Base-by-base conservation (phyloP, 352 stramenopile genomes). In the Phytophthora vignae region DNA sequence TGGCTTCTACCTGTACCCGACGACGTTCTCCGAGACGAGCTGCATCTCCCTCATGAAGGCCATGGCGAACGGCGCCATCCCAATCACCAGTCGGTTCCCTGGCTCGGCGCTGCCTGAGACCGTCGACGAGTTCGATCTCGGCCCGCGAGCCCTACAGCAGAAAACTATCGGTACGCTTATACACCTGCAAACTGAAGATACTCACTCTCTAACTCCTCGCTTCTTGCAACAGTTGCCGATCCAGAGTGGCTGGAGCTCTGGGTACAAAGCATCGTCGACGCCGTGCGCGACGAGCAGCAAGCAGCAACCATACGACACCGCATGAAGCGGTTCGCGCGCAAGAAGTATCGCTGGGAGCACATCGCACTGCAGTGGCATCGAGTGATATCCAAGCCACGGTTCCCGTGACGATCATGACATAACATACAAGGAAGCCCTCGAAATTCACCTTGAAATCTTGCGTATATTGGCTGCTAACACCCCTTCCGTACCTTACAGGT, bases 31-130 rank as follows among this genome's bases (percentile, higher is more conserved):
- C 14, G 94, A 98, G 71, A 98, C 94, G 33, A 97, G 94, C 38
- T 98, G 93, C 55, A 90, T 98, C 21, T 94, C 95, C 5, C 75
- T 98, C 44, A 98, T 98, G 86, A 98, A 98, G 67, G 92, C 91
- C 4, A 97, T 98, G 90, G 83, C 83, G 3, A 87, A 89, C 50
- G 95, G 94, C 15, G 89, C 90, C 2, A 90, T 98, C 55, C 94
- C 95, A 19, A 92, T 98, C 67, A 98, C 94, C 25, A 96, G 79
- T 70, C 79, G 83, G 0, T 94, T 84, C 63, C 60, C 67, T 3
- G 38, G 64, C 8, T 98, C 90, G 1, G 88, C 83, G 3, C 55
- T 97, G 17, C 55, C 69, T 17, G 91, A 96, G 58, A 93, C 94
- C 8, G 79, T 78, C 10, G 73, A 58, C 14, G 62, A 58, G 17